Evolutionary conservation across 1,139 yeast genomes (phyloP), one percentile per base, ranked within the genome.

Genomic region (Pichia sp.): DNA sequence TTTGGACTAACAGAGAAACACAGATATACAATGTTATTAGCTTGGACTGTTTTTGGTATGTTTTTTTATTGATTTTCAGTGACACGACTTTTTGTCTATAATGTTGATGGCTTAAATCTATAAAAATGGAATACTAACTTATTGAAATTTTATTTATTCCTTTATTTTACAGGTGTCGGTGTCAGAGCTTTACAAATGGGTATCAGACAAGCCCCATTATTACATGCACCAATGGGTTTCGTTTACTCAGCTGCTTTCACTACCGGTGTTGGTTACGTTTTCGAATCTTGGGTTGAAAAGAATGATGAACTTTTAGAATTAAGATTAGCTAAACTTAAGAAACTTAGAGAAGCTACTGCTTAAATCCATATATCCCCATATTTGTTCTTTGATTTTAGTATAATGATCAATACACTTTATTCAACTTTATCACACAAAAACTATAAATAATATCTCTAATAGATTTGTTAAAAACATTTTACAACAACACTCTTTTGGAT

Each of bases 181-280:
- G 67, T 62, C 13, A 65, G 71, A 56, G 66, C 65, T 4, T 60
- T 62, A 46, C 71, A 67, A 50, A 46, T 63, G 43, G 70, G 70
- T 31, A 54, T 67, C 16, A 56, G 65, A 49, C 62, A 64, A 46
- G 62, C 60, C 41, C 66, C 69, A 19, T 51, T 62, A 43, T 42
- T 54, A 6, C 53, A 54, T 42, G 56, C 59, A 34, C 68, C 66
- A 35, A 41, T 59, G 46, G 70, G 68, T 14, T 66, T 62, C 43
- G 59, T 61, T 5, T 61, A 59, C 43, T 65, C 70, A 16, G 70
- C 65, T 10, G 68, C 61, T 11, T 54, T 62, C 42, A 65, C 70
- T 64, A 59, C 63, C 3, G 68, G 60, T 3, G 41, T 65, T 22
- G 72, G 71, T 1, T 64, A 64, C 43, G 46, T 47, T 3, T 65